phyloP scores from a whole-genome alignment of 2,329 filamentous ascomycete genomes.

The Colletotrichum australisinense region DNA sequence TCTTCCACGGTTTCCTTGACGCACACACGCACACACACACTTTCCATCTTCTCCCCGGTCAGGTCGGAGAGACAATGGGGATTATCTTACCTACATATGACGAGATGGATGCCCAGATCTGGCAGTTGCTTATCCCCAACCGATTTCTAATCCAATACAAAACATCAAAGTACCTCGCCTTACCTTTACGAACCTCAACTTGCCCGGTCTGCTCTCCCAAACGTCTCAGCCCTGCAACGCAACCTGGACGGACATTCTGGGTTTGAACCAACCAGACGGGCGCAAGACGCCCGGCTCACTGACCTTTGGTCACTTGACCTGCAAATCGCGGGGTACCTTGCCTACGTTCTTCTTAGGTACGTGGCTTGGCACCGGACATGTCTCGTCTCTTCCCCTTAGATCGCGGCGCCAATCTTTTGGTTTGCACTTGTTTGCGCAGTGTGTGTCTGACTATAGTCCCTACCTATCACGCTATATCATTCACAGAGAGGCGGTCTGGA shows the following conservation, averaged over 20 bases:
- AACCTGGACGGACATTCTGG: not conserved
- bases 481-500: not conserved
- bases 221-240: not conserved
- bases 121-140: not conserved
- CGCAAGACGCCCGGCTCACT: slow-evolving; percentile 1
- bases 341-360: not conserved
- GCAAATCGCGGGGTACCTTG: slow-evolving; percentile 14
- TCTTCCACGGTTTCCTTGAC: slow-evolving; percentile 11
- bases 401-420: not conserved
- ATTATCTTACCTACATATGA: slow-evolving; percentile 15
- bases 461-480: not conserved
- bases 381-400: not conserved
- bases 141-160: not conserved
- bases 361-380: slow-evolving; percentile 15
- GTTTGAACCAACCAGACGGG: not conserved
- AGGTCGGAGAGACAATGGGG: not conserved
- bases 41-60: not conserved
- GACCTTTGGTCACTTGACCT: slow-evolving; percentile 20
- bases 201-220: not conserved
- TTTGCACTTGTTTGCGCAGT: not conserved
- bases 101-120: not conserved
- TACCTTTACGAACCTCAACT: too few relatives aligned
- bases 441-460: not conserved
- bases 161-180: not conserved
- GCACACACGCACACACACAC: not conserved